Evolutionary conservation across 306 rosid species (phyloP).

Genomic region (Trifolium dubium): DNA sequence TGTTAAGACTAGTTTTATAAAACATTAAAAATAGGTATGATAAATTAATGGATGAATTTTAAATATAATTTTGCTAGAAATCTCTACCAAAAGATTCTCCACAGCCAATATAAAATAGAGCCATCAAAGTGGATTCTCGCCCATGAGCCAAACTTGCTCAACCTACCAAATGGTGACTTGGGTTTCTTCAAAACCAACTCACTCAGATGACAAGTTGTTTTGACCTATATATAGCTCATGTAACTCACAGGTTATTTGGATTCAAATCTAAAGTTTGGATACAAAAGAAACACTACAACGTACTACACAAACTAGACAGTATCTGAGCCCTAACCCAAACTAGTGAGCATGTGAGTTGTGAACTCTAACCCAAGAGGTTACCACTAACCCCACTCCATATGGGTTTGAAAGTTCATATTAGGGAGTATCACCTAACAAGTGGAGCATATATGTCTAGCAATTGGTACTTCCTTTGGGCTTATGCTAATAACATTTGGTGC

Average conservation of each 20-base stretch:
- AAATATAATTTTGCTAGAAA: background rate
- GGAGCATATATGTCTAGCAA: background rate
- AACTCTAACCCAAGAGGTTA: background rate
- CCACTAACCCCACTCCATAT: no score
- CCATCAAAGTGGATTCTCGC: background rate
- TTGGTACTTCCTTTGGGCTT: background rate
- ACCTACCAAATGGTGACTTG: background rate
- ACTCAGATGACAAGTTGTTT: background rate
- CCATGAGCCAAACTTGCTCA: constrained; percentile 2
- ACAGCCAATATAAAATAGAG: background rate
- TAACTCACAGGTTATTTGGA: background rate
- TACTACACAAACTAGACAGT: background rate
- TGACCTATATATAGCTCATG: background rate
- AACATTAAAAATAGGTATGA: background rate
- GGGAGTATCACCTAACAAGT: background rate
- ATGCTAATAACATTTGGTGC: background rate
- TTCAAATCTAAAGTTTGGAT: background rate
- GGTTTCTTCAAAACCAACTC: constrained; percentile 5
- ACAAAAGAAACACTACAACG: background rate
- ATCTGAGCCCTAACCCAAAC: background rate
- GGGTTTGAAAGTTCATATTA: background rate
- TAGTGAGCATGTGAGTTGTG: background rate
- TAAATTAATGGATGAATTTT: background rate
- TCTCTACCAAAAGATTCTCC: background rate
- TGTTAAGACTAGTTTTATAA: background rate